Percentiles rank a stretch among this genome's conserved stretches.
These are phyloP conservation scores for Brettanomyces naardenensis DNA, from an alignment of 805 yeast genomes.

Conservation along the genomic window DNA sequence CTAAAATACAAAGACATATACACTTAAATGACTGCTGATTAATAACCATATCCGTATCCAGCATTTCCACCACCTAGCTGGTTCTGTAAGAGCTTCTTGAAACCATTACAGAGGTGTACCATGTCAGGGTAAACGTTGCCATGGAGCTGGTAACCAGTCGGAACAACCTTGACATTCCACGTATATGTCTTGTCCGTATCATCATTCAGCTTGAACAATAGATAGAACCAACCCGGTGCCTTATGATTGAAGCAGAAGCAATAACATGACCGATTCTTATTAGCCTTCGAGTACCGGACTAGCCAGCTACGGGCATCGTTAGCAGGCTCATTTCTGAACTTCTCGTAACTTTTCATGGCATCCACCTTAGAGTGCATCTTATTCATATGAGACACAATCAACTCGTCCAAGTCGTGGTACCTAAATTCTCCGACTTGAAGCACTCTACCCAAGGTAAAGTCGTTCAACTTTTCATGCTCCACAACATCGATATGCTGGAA, in stretches of 20 bases:
- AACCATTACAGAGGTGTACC: constrained; percentile 85
- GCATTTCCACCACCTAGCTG: constrained; percentile 15
- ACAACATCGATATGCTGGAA: constrained; percentile 87
- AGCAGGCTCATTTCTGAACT: constrained; percentile 74
- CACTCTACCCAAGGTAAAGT: constrained; percentile 48
- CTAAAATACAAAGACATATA: too few species aligned
- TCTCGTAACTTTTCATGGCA: constrained; percentile 79
- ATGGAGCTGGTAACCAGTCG: constrained; percentile 75
- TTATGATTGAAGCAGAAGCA: constrained; percentile 86
- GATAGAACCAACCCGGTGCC: constrained; percentile 87
- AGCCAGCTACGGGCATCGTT: constrained; percentile 81
- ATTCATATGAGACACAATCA: constrained; percentile 79
- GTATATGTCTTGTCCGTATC: constrained; percentile 60
- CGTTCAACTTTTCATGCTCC: constrained; percentile 64
- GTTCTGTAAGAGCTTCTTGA: constrained; percentile 47
- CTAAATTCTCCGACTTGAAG: constrained; percentile 56
- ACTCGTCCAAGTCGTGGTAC: constrained; percentile 87
- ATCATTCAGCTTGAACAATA: constrained; percentile 74
- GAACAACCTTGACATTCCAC: constrained; percentile 89
- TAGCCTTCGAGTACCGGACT: constrained; percentile 82
- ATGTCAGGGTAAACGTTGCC: constrained; percentile 85
- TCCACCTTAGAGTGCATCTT: constrained; percentile 77
- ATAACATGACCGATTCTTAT: constrained; percentile 83
- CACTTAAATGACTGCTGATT: too few species aligned
- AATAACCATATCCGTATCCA: not conserved